These are phyloP conservation scores for Corchorus olitorius DNA, from an alignment of 345 rosid species.

Conservation along the genomic window DNA sequence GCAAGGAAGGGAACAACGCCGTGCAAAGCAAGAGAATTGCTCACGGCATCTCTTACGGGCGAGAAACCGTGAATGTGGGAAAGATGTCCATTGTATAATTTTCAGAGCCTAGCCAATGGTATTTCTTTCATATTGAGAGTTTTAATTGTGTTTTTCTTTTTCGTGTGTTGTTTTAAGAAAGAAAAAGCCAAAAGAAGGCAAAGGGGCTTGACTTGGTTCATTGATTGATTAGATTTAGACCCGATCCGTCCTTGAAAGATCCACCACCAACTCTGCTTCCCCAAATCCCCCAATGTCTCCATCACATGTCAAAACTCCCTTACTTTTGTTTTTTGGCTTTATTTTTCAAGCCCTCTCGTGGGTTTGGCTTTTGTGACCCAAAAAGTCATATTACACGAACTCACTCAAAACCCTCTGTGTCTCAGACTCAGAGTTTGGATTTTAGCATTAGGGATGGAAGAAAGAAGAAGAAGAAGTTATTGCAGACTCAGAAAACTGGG, in stretches of 20 bases:
- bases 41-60: constrained; percentile 14
- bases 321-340: not conserved
- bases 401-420: not conserved
- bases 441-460: not conserved
- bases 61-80: constrained; percentile 9
- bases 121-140: too few relatives aligned
- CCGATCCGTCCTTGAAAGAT: constrained; percentile 22
- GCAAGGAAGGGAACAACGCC: not conserved
- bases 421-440: not conserved
- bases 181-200: not conserved
- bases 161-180: not conserved
- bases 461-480: too few relatives aligned
- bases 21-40: constrained; percentile 3
- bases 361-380: constrained; percentile 24
- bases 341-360: constrained; percentile 25
- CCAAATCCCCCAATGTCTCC: constrained; percentile 16
- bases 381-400: not conserved
- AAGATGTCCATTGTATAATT: not conserved
- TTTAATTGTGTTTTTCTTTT: not conserved
- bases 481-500: not conserved
- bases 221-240: constrained; percentile 2
- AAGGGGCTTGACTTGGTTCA: not conserved
- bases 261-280: constrained; percentile 17
- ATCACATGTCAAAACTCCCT: constrained; percentile 10
- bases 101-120: not conserved